Evolutionary conservation across 345 rosid species (phyloP).

Genomic region (Clarkia xantiana): DNA sequence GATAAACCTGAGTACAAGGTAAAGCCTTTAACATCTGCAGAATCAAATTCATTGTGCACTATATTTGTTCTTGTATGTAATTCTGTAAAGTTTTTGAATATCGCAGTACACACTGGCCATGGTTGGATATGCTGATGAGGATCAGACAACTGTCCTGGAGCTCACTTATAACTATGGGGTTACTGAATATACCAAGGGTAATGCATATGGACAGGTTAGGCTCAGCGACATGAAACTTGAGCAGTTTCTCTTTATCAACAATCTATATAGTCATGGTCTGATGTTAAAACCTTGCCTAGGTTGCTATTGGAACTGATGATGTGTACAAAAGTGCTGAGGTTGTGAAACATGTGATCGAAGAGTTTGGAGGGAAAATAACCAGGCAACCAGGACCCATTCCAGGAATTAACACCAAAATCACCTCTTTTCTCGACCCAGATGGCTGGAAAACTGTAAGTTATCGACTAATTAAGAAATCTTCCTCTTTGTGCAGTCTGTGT

Average conservation of each 20-base stretch:
- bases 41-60: not conserved
- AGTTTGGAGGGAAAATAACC: constrained; percentile 88
- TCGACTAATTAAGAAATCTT: not conserved
- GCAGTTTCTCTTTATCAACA: not conserved
- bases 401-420: constrained; percentile 78
- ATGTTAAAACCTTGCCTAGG: constrained; percentile 16
- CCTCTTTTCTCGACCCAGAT: constrained; percentile 78
- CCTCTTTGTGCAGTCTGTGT: no score
- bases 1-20: constrained; percentile 83
- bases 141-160: constrained; percentile 71
- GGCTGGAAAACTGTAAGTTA: constrained; percentile 88
- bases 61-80: not conserved
- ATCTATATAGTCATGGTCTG: not conserved
- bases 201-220: constrained; percentile 80
- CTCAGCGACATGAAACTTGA: not conserved
- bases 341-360: constrained; percentile 48
- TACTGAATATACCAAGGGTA: constrained; percentile 82
- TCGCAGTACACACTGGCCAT: constrained; percentile 68
- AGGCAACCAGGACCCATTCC: constrained; percentile 79
- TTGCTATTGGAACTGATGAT: constrained; percentile 79
- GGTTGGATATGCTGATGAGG: constrained; percentile 80
- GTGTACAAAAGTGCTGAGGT: constrained; percentile 93
- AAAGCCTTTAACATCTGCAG: constrained; percentile 1
- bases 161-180: constrained; percentile 75
- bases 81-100: constrained; percentile 1